These are phyloP conservation scores for Pichia sp. DNA, from an alignment of 1,139 yeast genomes.

Conservation along the genomic window DNA sequence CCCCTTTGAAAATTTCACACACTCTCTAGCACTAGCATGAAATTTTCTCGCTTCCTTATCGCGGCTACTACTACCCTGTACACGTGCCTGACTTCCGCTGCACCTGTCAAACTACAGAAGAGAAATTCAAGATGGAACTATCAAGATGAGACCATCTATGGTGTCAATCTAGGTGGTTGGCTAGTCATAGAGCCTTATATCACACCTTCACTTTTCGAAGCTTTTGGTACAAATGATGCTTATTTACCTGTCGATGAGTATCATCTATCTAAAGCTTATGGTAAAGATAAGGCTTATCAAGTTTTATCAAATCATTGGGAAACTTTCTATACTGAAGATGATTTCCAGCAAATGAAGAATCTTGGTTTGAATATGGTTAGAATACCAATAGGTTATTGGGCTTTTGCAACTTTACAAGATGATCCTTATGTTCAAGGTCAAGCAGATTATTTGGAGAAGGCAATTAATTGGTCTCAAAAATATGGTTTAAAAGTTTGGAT, in stretches of 20 bases:
- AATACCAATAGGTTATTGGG: conserved; percentile 66
- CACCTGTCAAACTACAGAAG: conserved; percentile 21
- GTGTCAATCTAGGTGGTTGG: conserved; percentile 63
- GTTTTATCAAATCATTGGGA: conserved; percentile 48
- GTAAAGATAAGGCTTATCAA: conserved; percentile 35
- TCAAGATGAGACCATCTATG: conserved; percentile 28
- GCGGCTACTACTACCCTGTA: too few species aligned
- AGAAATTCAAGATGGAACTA: conserved; percentile 28
- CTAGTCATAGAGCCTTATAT: conserved; percentile 58
- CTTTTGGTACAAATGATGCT: conserved; percentile 28
- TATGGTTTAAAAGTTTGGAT: conserved; percentile 73
- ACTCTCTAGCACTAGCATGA: too few species aligned
- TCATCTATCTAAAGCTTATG: conserved; percentile 42
- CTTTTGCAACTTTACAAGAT: conserved; percentile 38
- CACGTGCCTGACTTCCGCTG: too few species aligned
- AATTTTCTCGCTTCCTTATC: too few species aligned
- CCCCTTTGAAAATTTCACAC: too few species aligned
- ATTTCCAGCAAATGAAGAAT: conserved; percentile 39
- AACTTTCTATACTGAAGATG: conserved; percentile 47
- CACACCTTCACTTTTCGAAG: conserved; percentile 51
- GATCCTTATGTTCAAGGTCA: conserved; percentile 61
- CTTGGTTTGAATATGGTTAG: conserved; percentile 56
- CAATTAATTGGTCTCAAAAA: conserved; percentile 66
- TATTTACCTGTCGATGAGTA: conserved; percentile 52
- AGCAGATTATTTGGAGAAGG: conserved; percentile 47